A percentile compares a stretch with the other conserved stretches of the same genome.
phyloP scores from a whole-genome alignment of 202 grass and related monocot genomes.

The Bolboschoenoplectus hybrid region DNA sequence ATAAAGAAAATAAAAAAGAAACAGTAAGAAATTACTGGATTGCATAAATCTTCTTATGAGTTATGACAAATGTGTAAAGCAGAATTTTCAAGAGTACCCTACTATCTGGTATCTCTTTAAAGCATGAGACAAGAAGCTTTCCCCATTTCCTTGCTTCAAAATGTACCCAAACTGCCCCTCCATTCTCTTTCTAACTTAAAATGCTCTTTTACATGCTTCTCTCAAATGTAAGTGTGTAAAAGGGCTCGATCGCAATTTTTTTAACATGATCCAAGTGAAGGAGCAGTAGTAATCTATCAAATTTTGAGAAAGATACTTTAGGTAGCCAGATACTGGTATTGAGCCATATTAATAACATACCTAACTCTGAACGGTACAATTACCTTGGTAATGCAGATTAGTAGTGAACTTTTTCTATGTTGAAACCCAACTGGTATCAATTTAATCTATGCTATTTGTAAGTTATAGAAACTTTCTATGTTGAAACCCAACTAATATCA shows the following conservation, averaged over 20 bases:
- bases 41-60: neutral
- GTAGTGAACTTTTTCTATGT: neutral
- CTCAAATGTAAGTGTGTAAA: constrained; percentile 2
- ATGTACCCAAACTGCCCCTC: neutral
- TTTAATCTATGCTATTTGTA: constrained; percentile 1
- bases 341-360: constrained; percentile 19
- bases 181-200: neutral
- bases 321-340: neutral
- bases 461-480: neutral
- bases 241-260: neutral
- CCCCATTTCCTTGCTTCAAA: neutral
- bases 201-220: neutral
- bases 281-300: neutral
- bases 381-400: neutral
- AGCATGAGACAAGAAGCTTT: neutral
- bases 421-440: constrained; percentile 13
- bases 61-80: neutral
- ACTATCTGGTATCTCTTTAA: neutral
- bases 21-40: constrained; percentile 18
- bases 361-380: neutral
- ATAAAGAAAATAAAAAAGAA: constrained; percentile 42
- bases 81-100: constrained; percentile 6
- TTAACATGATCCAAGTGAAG: neutral
- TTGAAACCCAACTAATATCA: neutral
- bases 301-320: neutral